Percentiles rank a stretch among this genome's conserved stretches.
Evolutionary conservation across 2,329 filamentous ascomycete species (phyloP).

Genomic region (Sporothrix schenckii): DNA sequence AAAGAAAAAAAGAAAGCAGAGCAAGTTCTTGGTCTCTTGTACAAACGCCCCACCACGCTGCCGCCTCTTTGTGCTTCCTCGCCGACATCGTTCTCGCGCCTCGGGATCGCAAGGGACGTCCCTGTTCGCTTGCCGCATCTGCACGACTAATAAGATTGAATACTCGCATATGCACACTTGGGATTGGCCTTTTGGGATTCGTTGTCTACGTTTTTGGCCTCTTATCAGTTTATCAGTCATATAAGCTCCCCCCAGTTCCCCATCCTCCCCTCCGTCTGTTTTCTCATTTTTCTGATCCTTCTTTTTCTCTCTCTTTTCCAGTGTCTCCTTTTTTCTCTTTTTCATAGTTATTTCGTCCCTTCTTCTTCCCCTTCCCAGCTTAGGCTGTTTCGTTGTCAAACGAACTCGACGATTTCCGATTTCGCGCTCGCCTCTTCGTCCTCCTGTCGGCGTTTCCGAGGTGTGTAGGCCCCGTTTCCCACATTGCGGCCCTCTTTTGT

Average conservation of each 20-base stretch:
- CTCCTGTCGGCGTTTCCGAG: conserved; percentile 28
- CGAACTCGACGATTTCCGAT: background rate
- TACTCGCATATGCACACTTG: background rate
- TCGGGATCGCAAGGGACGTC: conserved; percentile 14
- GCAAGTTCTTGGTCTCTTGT: background rate
- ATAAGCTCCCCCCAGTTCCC: conserved; percentile 26
- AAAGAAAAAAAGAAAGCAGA: background rate
- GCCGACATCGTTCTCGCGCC: conserved; percentile 21
- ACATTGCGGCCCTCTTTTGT: conserved; percentile 12
- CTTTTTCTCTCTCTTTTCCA: background rate
- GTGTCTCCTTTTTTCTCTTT: conserved; percentile 13
- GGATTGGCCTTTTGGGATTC: background rate
- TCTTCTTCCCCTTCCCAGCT: conserved; percentile 1
- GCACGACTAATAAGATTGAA: conserved; percentile 28
- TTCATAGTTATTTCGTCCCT: background rate
- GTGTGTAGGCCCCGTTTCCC: conserved; percentile 13
- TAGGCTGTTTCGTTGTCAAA: background rate
- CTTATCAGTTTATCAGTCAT: conserved; percentile 31
- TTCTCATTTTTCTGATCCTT: background rate
- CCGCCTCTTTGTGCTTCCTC: conserved; percentile 28
- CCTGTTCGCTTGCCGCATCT: background rate
- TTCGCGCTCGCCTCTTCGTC: background rate
- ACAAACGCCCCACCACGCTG: conserved; percentile 13
- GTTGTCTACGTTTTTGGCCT: background rate
- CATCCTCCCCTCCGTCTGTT: background rate